Evolutionary conservation across 2,329 filamentous ascomycete species (phyloP).

Genomic region (Exophiala sideris): DNA sequence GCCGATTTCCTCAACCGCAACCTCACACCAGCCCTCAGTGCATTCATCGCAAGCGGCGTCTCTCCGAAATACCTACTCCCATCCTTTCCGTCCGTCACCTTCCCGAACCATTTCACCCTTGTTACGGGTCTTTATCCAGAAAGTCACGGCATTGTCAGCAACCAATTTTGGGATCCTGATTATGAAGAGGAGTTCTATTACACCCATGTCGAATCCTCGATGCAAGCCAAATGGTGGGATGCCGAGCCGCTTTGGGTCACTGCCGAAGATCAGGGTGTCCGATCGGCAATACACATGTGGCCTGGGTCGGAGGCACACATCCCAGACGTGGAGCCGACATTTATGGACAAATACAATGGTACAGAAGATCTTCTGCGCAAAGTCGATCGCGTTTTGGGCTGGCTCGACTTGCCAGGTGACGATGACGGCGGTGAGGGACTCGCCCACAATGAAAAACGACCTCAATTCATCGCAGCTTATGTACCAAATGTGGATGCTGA

Average conservation of each 20-base stretch:
- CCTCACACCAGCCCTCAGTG: conserved; percentile 76
- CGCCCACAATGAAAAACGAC: conserved; percentile 57
- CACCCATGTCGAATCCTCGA: conserved; percentile 48
- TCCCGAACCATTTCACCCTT: conserved; percentile 92
- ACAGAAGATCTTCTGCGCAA: conserved; percentile 72
- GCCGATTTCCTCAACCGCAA: conserved; percentile 85
- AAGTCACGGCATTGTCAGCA: conserved; percentile 87
- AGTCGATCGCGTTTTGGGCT: conserved; percentile 72
- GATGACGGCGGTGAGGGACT: conserved; percentile 53
- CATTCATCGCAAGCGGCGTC: conserved; percentile 76
- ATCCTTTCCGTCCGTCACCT: conserved; percentile 93
- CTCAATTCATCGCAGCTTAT: conserved; percentile 90
- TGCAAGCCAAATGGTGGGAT: conserved; percentile 89
- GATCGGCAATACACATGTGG: conserved; percentile 95
- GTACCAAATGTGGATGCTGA: conserved; percentile 87
- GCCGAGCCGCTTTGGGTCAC: conserved; percentile 94
- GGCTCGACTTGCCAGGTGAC: conserved; percentile 76
- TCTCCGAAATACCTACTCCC: conserved; percentile 91
- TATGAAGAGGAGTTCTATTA: conserved; percentile 81
- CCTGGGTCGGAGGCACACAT: conserved; percentile 91
- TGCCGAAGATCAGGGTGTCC: conserved; percentile 75
- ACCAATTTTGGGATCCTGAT: conserved; percentile 86
- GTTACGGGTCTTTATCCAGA: conserved; percentile 91
- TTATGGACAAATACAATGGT: conserved; percentile 80
- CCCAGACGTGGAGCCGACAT: conserved; percentile 67